Evolutionary conservation across 345 rosid species (phyloP).

Genomic region (Psidium friedrichsthalianum): DNA sequence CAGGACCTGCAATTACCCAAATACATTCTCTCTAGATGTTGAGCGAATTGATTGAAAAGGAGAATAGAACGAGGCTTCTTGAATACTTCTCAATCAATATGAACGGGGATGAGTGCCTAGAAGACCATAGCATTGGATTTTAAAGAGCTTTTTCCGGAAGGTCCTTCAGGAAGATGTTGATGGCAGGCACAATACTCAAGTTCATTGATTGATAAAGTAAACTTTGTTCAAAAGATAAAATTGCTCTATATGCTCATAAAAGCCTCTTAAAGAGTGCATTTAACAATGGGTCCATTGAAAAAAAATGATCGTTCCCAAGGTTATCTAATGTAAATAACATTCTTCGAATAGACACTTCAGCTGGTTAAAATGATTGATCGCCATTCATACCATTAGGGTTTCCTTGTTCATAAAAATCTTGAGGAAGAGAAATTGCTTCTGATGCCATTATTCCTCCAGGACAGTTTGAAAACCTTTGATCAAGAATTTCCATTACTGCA

Average conservation of each 20-base stretch:
- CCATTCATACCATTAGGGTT: no score
- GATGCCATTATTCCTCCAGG: no score
- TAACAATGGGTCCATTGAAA: background rate
- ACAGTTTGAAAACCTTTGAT: no score
- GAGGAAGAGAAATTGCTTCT: no score
- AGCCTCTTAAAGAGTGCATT: background rate
- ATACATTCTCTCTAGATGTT: background rate
- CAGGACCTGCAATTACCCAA: background rate
- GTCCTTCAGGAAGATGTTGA: no score
- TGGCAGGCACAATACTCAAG: no score
- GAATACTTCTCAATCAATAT: background rate
- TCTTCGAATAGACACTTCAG: background rate
- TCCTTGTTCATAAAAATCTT: no score
- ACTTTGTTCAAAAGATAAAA: background rate
- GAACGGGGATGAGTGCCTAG: background rate
- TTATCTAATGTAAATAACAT: background rate
- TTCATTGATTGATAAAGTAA: background rate
- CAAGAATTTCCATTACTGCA: no score
- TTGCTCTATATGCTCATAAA: background rate
- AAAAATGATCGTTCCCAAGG: background rate
- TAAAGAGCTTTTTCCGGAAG: background rate
- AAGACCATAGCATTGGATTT: background rate
- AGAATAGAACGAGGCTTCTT: background rate
- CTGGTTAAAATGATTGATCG: background rate
- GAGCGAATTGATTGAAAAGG: background rate